Conservation (phyloP, 805 yeast species). For the Komagataella populi region DNA sequence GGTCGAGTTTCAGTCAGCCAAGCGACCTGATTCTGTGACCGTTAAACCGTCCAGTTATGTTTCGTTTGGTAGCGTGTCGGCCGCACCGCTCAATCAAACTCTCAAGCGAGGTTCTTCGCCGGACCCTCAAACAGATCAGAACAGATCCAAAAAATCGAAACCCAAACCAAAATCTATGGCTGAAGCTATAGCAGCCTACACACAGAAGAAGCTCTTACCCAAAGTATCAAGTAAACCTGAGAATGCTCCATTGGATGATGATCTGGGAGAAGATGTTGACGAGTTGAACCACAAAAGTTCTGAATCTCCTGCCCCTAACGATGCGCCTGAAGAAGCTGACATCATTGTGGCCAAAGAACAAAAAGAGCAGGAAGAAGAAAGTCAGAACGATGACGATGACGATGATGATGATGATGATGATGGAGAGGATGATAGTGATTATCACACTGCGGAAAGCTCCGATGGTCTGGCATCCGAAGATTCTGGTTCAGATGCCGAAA, state of each 20-base stretch:
- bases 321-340: constrained; percentile 3
- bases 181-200: constrained; percentile 44
- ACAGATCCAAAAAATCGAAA: constrained; percentile 2
- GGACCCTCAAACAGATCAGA: neutral
- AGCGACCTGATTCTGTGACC: constrained; percentile 32
- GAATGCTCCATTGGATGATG: constrained; percentile 8
- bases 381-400: constrained; percentile 4
- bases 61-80: constrained; percentile 1
- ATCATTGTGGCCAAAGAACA: constrained; percentile 13
- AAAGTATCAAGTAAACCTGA: constrained; percentile 6
- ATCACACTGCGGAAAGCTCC: constrained; percentile 14
- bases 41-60: constrained; percentile 37
- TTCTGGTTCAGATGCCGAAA: constrained; percentile 6
- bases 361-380: constrained; percentile 9
- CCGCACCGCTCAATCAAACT: constrained; percentile 2
- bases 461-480: neutral
- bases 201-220: constrained; percentile 38
- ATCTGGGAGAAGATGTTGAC: constrained; percentile 19
- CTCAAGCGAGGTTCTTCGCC: neutral
- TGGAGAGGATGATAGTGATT: constrained; percentile 16
- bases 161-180: constrained; percentile 32
- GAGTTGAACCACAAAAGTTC: constrained; percentile 9
- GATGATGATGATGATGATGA: constrained; percentile 5
- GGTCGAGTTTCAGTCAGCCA: constrained; percentile 48
- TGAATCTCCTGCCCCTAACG: neutral